A percentile compares a stretch with the other conserved stretches of the same genome.
phyloP scores from a whole-genome alignment of 306 rosid species.

The Vigna hirtella region DNA sequence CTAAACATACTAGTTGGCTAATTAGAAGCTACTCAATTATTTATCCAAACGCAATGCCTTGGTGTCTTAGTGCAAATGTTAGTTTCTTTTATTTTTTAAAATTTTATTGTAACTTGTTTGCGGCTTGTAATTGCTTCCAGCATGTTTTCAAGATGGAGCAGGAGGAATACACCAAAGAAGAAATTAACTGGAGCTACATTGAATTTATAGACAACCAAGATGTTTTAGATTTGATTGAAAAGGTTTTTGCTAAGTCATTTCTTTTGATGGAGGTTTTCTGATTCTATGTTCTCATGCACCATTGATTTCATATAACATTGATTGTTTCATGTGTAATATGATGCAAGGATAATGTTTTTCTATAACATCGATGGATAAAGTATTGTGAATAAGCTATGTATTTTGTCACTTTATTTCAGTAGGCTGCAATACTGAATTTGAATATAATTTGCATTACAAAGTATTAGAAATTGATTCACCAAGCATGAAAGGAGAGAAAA shows the following conservation, averaged over 20 bases:
- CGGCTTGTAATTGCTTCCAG: conserved; percentile 52
- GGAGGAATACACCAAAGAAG: conserved; percentile 89
- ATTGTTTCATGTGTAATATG: neutral
- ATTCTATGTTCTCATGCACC: neutral
- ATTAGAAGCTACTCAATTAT: neutral
- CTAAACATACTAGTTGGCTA: neutral
- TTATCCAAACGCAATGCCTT: neutral
- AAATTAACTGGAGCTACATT: conserved; percentile 93
- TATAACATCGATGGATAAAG: neutral
- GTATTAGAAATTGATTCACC: neutral
- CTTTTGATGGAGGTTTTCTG: neutral
- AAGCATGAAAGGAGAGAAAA: neutral
- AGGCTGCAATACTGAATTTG: neutral
- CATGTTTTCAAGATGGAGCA: conserved; percentile 98
- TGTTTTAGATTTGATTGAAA: conserved; percentile 88
- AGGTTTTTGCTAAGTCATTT: conserved; percentile 57
- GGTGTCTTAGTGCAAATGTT: conserved; percentile 1
- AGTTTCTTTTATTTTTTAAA: neutral
- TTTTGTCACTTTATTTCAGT: conserved; percentile 1
- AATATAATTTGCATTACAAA: conserved; percentile 3
- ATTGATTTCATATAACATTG: neutral
- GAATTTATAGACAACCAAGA: conserved; percentile 94
- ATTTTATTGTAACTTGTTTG: conserved; percentile 19
- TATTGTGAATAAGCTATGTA: neutral
- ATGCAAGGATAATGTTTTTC: neutral